Base-by-base conservation (phyloP, 805 yeast species). In the Nakazawaea laoshanensis region DNA sequence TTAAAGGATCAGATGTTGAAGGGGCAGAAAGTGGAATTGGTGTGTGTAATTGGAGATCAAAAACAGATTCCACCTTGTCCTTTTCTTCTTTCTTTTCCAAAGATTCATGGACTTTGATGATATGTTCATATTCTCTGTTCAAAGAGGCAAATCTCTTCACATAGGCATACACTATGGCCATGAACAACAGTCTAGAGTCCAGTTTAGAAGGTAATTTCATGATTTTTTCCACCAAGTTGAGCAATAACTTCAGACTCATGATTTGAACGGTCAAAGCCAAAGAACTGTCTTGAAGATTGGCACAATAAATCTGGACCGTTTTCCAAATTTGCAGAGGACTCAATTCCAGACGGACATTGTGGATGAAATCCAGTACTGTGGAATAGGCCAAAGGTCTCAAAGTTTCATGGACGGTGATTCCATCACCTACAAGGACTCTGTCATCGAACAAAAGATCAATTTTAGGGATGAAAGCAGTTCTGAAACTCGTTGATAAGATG, bases 341-440 rank as follows among this genome's bases (percentile, higher is more conserved):
- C 33, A 92, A 61, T 43, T 88, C 94, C 31, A 77, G 71, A 44
- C 96, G 74, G 3, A 89, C 89, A 48, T 85, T 86, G 49, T 92
- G 97, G 34, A 92, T 81, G 46, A 94, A 79, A 50, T 92, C 99
- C 1, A 98, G 97, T 31, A 92, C 89, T 10, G 94, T 85, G 22
- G 94, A 82, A 53, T 88, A 92, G 0, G 97, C 97, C 48, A 92
- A 61, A 0, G 97, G 96, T 43, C 96, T 67, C 33, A 92, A 65
- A 0, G 94, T 84, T 52, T 88, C 96, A 48, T 76, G 77, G 2
- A 94, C 79, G 0, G 98, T 92, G 33, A 92, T 68, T 0, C 97
- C 97, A 42, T 82, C 86, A 19, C 98, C 97, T 33, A 94, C 75
- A 32, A 94, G 63, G 3, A 92, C 86, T 42, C 75, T 70, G 45